phyloP scores from a whole-genome alignment of 1,284 basidiomycete genomes.

The Spongispora temasekensis region DNA sequence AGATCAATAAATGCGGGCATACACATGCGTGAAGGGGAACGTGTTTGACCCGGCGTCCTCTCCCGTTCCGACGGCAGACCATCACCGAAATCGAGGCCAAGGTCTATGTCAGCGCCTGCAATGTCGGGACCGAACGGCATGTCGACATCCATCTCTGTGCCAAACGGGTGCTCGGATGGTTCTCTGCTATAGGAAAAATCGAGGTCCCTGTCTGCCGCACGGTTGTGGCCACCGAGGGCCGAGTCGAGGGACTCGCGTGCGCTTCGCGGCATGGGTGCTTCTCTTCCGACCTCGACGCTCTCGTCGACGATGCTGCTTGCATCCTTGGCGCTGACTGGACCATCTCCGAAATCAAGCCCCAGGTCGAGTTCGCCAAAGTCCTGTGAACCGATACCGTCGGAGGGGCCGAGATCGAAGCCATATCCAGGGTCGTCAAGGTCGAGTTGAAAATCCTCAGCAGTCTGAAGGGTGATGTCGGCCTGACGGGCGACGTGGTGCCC shows the following conservation, averaged over 20 bases:
- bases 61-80: constrained; percentile 41
- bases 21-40: constrained; percentile 71
- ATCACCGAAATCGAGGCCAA: constrained; percentile 74
- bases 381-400: constrained; percentile 83
- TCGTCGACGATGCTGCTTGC: constrained; percentile 48
- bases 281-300: constrained; percentile 76
- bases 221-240: constrained; percentile 51
- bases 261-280: constrained; percentile 52
- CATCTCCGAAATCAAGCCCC: constrained; percentile 71
- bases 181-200: constrained; percentile 66
- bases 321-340: constrained; percentile 45
- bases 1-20: constrained; percentile 39
- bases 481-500: constrained; percentile 80
- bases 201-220: constrained; percentile 47
- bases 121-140: constrained; percentile 51
- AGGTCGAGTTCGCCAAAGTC: constrained; percentile 77
- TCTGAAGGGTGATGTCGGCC: constrained; percentile 82
- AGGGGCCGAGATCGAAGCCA: constrained; percentile 71
- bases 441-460: constrained; percentile 63
- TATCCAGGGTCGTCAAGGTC: constrained; percentile 61
- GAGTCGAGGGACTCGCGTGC: constrained; percentile 61
- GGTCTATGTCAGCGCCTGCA: constrained; percentile 61
- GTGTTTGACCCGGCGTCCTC: constrained; percentile 58
- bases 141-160: constrained; percentile 59
- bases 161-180: constrained; percentile 65